phyloP scores from a whole-genome alignment of 352 stramenopile species.

The Pythium phragmitis region DNA sequence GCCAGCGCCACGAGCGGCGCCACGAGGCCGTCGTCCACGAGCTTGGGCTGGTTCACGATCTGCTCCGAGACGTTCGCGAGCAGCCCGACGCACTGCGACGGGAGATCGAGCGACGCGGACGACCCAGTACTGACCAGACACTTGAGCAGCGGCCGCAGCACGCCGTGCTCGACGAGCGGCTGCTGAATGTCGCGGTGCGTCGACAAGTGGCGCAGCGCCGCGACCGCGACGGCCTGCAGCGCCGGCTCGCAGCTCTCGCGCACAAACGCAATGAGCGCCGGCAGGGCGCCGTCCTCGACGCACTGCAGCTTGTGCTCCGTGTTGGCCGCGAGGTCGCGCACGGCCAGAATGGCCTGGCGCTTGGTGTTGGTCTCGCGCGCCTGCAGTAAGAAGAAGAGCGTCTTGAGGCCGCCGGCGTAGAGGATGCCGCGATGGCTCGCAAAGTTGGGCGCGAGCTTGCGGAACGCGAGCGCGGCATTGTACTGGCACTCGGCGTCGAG shows the following conservation, averaged over 20 bases:
- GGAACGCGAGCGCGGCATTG: conserved; percentile 92
- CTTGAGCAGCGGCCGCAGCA: conserved; percentile 81
- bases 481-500: conserved; percentile 94
- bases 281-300: conserved; percentile 85
- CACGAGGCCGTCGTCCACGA: conserved; percentile 91
- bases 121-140: conserved; percentile 78
- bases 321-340: conserved; percentile 91
- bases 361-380: conserved; percentile 91
- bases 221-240: conserved; percentile 88
- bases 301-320: conserved; percentile 86
- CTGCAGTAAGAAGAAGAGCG: conserved; percentile 90
- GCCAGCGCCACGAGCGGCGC: conserved; percentile 80
- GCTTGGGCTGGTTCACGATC: conserved; percentile 86
- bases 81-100: conserved; percentile 92
- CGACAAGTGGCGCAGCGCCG: conserved; percentile 90
- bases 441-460: conserved; percentile 93
- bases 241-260: conserved; percentile 80
- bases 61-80: conserved; percentile 94
- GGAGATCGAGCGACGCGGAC: conserved; percentile 84
- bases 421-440: conserved; percentile 86
- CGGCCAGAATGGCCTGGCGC: conserved; percentile 84
- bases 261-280: conserved; percentile 87
- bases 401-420: conserved; percentile 88
- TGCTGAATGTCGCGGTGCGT: conserved; percentile 84
- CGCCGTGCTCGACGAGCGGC: conserved; percentile 79